A percentile compares a stretch with the other conserved stretches of the same genome.
phyloP scores from a whole-genome alignment of 768 basidiomycete genomes.

The Trametes cinnabarina region DNA sequence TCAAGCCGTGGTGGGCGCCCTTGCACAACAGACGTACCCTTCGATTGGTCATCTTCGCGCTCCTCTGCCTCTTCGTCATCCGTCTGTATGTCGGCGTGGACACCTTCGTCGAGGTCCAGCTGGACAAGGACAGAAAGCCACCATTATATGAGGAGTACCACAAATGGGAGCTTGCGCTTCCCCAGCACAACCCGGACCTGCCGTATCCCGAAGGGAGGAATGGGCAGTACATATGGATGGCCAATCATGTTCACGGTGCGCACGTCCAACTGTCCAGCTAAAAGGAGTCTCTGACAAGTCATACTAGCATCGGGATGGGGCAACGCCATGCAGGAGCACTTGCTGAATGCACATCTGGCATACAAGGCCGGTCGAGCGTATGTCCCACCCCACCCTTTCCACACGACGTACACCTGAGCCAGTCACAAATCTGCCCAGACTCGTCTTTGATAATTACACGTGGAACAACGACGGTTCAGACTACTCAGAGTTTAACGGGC shows the following conservation, averaged over 20 bases:
- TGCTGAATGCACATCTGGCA: slow-evolving; percentile 51
- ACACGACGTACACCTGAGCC: neutral
- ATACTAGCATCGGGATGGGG: slow-evolving; percentile 54
- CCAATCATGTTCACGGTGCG: slow-evolving; percentile 24
- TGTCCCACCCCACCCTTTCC: slow-evolving; percentile 21
- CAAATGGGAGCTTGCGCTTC: slow-evolving; percentile 26
- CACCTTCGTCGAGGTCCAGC: neutral
- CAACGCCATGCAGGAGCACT: slow-evolving; percentile 57
- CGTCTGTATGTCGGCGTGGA: slow-evolving; percentile 8
- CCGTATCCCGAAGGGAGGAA: slow-evolving; percentile 28
- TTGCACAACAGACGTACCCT: slow-evolving; percentile 7
- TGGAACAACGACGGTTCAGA: slow-evolving; percentile 46
- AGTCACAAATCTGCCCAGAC: slow-evolving; percentile 33
- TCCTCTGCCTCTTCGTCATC: neutral
- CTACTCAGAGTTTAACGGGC: slow-evolving; percentile 49
- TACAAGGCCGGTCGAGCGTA: slow-evolving; percentile 48
- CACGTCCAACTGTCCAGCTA: neutral
- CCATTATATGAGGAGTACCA: slow-evolving; percentile 29
- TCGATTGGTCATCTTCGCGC: slow-evolving; percentile 3
- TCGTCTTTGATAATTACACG: slow-evolving; percentile 58
- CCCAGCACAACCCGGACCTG: slow-evolving; percentile 30
- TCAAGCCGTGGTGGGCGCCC: slow-evolving; percentile 4
- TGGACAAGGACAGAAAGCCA: slow-evolving; percentile 11
- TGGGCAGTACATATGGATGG: slow-evolving; percentile 23
- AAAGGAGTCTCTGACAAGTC: neutral